Evolutionary conservation across 1,284 basidiomycete genomes (phyloP).

Genomic region (Cutaneotrichosporon sp.): DNA sequence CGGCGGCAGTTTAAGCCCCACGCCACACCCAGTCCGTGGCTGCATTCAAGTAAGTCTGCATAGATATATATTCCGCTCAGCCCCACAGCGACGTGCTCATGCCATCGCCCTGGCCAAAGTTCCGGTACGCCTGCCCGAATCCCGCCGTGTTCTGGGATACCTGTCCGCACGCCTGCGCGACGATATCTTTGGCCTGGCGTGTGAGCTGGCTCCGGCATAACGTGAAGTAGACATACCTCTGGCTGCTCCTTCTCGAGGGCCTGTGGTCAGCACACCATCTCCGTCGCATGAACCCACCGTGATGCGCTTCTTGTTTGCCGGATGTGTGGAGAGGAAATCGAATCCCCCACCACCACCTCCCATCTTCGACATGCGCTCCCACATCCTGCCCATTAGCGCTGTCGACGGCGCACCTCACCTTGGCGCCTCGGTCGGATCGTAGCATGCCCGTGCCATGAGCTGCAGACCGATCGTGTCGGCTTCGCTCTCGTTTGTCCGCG

Average conservation of each 20-base stretch:
- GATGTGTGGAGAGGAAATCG: constrained; percentile 61
- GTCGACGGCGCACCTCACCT: constrained; percentile 52
- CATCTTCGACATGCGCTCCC: constrained; percentile 56
- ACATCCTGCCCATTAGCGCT: constrained; percentile 56
- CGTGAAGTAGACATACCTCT: neutral
- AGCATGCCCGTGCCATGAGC: constrained; percentile 55
- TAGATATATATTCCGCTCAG: neutral
- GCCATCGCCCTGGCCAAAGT: neutral
- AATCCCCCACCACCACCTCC: constrained; percentile 28
- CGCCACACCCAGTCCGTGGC: neutral
- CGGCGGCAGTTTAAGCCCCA: neutral
- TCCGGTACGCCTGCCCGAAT: neutral
- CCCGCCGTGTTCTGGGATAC: neutral
- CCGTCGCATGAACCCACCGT: constrained; percentile 55
- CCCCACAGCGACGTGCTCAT: neutral
- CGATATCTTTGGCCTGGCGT: neutral
- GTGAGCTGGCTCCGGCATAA: neutral
- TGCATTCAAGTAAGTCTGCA: neutral
- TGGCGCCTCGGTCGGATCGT: constrained; percentile 55
- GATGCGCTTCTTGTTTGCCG: constrained; percentile 62
- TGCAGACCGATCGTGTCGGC: constrained; percentile 71
- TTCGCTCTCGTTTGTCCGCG: constrained; percentile 73
- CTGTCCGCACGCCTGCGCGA: neutral
- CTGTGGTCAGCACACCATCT: constrained; percentile 1
- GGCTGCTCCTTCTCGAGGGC: constrained; percentile 2